These are phyloP conservation scores for Cryptosporidium canis DNA, from an alignment of 169 alveolate species.

Conservation along the genomic window DNA sequence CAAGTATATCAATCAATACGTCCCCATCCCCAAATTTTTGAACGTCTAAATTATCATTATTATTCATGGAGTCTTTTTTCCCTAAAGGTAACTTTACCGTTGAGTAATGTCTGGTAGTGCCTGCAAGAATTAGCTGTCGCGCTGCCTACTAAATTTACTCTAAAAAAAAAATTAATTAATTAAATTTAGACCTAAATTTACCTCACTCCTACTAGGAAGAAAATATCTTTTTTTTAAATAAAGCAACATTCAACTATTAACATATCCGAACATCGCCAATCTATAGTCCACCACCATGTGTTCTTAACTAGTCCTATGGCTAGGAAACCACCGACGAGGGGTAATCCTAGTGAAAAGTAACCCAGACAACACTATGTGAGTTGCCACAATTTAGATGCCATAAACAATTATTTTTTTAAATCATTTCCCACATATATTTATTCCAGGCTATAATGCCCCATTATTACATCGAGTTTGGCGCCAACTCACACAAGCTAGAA, in stretches of 20 bases:
- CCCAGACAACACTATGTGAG: no score
- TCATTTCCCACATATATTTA: no score
- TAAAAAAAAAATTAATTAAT: not conserved
- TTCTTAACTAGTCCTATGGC: no score
- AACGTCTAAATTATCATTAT: not conserved
- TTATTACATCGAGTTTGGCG: not conserved
- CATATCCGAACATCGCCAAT: not conserved
- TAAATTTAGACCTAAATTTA: not conserved
- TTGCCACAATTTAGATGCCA: no score
- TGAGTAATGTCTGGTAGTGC: not conserved
- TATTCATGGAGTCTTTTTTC: conserved; percentile 13
- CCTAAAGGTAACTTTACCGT: not conserved
- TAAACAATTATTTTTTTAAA: no score
- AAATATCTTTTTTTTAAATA: not conserved
- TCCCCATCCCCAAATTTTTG: conserved; percentile 2
- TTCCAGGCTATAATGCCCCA: no score
- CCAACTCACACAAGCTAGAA: not conserved
- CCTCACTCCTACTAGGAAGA: not conserved
- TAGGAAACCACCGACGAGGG: no score
- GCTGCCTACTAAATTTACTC: not conserved
- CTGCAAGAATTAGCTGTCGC: not conserved
- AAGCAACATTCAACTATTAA: not conserved
- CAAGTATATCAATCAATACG: not conserved
- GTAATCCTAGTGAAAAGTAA: no score
- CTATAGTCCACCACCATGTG: no score